Base-by-base conservation (phyloP, 2,329 filamentous ascomycete genomes). In the Coleophoma eucalyptorum region DNA sequence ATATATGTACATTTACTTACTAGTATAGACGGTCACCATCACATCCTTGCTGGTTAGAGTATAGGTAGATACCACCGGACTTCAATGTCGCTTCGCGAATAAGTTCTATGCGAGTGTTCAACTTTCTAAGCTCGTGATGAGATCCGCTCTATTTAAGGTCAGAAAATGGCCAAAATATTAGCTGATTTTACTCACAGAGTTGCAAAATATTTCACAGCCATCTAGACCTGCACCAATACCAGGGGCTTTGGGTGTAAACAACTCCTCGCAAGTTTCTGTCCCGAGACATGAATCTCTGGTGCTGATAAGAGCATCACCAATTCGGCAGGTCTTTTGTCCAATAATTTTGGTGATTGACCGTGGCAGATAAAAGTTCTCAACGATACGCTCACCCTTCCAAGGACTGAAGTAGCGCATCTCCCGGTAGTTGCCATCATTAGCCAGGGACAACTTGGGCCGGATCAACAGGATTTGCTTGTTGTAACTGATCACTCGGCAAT, bases 141-240 rank as follows among this genome's bases (percentile, higher is more conserved):
- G 76, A 83, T 6, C 83, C 87, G 48, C 77, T 83, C 3, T 77
- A 82, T 8, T 26, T 26, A 8, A 26, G 26, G 26, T 26, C 26
- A 26, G 26, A 7, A 26, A 26, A 26, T 26, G 26, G 26, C 10
- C 26, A 26, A 26, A n/a, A 5, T 5, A 26, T 26, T 26, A 5
- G 26, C 26, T 26, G 10, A 7, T 26, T 26, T 2, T 5, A 26
- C 26, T 26, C 26, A 26, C 26, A 26, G 26, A 26, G 66, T 93
- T 93, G 8, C 82, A 81, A 55, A 89, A 78, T 49, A 90, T 83
- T 61, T 90, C 89, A 5, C 83, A 81, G 4, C 89, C 89, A 59
- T 84, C 77, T 2, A 90, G 72, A n/a, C 79, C 78, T 71, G 84
- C 83, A 45, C 51, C 19, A 59, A 61, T 33, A 62, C 5, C 59